Conservation (phyloP, 2,329 filamentous ascomycete species). For the Escovopsis sp. region DNA sequence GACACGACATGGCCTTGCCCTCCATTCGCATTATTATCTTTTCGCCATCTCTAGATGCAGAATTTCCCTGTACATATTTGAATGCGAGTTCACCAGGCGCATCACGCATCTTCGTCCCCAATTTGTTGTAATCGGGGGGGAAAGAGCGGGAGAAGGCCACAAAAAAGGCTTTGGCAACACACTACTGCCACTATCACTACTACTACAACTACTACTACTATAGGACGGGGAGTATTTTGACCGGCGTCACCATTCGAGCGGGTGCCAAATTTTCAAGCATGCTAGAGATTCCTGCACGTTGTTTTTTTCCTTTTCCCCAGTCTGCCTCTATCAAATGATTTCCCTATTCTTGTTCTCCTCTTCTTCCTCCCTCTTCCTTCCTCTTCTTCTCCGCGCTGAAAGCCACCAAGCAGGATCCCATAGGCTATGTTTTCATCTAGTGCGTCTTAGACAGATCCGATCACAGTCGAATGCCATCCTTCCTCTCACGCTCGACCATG, state of each 20-base stretch:
- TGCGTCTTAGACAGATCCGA: no score
- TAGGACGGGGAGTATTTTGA: conserved; percentile 1
- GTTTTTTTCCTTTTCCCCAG: neutral
- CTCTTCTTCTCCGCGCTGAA: neutral
- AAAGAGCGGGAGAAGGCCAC: conserved; percentile 1
- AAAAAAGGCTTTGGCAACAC: neutral
- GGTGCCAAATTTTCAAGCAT: conserved; percentile 1
- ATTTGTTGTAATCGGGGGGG: conserved; percentile 6
- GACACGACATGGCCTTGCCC: conserved; percentile 1
- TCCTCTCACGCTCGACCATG: no score
- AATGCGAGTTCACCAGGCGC: conserved; percentile 2
- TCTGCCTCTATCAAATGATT: neutral
- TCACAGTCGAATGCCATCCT: no score
- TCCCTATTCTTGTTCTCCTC: neutral
- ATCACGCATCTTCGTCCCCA: conserved; percentile 3
- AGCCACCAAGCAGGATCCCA: no score
- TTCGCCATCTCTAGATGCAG: conserved; percentile 5
- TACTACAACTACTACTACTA: neutral
- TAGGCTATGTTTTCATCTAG: no score
- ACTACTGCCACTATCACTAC: no score
- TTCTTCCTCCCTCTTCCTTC: neutral
- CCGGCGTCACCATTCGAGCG: conserved; percentile 2
- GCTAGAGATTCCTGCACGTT: conserved; percentile 1
- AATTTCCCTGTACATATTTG: conserved; percentile 7
- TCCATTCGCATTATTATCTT: neutral